Evolutionary conservation across 2,329 filamentous ascomycete genomes (phyloP).

Genomic region (Phyllosticta capitalensis): DNA sequence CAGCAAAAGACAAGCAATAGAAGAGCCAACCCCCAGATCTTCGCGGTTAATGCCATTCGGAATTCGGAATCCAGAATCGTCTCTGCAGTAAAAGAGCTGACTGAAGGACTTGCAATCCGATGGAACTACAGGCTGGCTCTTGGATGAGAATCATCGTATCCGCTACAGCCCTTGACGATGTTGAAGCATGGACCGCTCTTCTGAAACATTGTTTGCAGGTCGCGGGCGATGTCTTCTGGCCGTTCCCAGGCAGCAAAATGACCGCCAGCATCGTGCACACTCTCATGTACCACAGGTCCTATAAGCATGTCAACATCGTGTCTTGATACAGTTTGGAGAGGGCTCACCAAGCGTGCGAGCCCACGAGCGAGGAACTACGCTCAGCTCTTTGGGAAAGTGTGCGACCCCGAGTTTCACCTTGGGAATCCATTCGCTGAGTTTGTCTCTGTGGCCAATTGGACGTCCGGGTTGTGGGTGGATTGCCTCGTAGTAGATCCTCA

Average conservation of each 20-base stretch:
- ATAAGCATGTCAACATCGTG: background rate
- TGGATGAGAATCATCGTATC: background rate
- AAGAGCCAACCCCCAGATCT: no score
- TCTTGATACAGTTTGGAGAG: no score
- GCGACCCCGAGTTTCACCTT: slow-evolving; percentile 43
- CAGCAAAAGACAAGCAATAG: no score
- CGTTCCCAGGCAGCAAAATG: slow-evolving; percentile 55
- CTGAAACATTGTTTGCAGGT: slow-evolving; percentile 46
- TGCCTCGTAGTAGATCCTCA: slow-evolving; percentile 65
- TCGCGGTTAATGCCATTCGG: no score
- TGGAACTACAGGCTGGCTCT: background rate
- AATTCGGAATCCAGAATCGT: background rate
- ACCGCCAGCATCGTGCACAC: slow-evolving; percentile 41
- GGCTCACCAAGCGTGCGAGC: slow-evolving; percentile 43
- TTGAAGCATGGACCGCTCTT: slow-evolving; percentile 7
- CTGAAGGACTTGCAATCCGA: background rate
- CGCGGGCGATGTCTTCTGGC: slow-evolving; percentile 43
- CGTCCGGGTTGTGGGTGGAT: slow-evolving; percentile 29
- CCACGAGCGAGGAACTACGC: slow-evolving; percentile 47
- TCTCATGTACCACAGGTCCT: slow-evolving; percentile 47
- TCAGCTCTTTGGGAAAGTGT: slow-evolving; percentile 51
- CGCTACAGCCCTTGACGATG: slow-evolving; percentile 1
- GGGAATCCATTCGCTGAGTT: slow-evolving; percentile 34
- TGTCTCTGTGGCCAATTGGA: slow-evolving; percentile 22
- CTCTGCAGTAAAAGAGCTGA: background rate